Percentiles rank a stretch among this genome's conserved stretches.
Evolutionary conservation across 1,284 basidiomycete genomes (phyloP).

Genomic region (Microbotryomycetes sp.): DNA sequence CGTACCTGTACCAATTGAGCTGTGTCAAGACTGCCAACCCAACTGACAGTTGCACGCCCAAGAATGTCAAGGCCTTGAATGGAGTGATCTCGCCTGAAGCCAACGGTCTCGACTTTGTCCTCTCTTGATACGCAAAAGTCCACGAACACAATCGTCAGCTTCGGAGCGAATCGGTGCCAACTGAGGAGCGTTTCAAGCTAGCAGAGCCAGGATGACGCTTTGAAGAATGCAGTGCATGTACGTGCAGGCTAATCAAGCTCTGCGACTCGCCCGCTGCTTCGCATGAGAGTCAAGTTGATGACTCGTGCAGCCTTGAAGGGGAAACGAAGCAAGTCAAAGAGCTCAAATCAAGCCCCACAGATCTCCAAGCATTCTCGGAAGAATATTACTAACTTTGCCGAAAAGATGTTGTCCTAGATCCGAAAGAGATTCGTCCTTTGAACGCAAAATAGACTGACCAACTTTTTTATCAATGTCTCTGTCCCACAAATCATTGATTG

Average conservation of each 20-base stretch:
- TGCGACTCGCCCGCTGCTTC: too few species aligned
- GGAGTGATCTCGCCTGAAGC: conserved; percentile 75
- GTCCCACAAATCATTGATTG: conserved; percentile 99
- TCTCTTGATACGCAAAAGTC: conserved; percentile 47
- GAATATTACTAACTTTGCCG: too few species aligned
- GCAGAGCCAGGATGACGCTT: too few species aligned
- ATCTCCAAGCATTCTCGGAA: not conserved
- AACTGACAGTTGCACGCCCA: conserved; percentile 71
- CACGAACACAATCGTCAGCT: not conserved
- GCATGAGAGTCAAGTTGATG: too few species aligned
- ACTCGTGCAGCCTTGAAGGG: too few species aligned
- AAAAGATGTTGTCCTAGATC: too few species aligned
- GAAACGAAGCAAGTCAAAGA: too few species aligned
- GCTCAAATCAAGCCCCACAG: not conserved
- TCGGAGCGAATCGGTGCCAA: not conserved
- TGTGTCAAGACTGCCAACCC: conserved; percentile 88
- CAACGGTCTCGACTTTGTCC: conserved; percentile 62
- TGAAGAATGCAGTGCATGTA: too few species aligned
- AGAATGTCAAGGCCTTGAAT: conserved; percentile 71
- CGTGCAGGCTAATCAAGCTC: too few species aligned
- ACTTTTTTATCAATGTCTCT: conserved; percentile 82
- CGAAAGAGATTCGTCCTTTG: too few species aligned
- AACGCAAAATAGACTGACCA: conserved; percentile 54
- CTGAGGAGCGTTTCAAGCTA: too few species aligned
- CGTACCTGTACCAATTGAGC: conserved; percentile 87